These are phyloP conservation scores for Schizosaccharomyces japonicus DNA, from an alignment of 805 yeast genomes.

Conservation along the genomic window DNA sequence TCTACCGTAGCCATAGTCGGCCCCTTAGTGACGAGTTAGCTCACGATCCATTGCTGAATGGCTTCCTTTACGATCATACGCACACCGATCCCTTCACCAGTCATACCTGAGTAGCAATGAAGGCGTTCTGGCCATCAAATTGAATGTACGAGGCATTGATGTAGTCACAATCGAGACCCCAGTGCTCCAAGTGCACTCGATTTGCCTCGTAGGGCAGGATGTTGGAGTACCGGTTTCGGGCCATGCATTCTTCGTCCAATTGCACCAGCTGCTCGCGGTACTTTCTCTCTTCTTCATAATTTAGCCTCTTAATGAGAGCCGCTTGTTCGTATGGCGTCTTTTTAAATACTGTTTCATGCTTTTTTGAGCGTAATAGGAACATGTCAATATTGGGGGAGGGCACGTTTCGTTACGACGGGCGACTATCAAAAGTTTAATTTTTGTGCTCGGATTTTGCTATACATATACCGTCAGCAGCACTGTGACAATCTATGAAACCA, in stretches of 20 bases:
- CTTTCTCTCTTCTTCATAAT: not conserved
- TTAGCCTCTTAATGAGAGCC: not conserved
- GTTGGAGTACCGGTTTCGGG: slow-evolving; percentile 69
- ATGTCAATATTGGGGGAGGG: no score
- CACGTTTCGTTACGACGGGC: no score
- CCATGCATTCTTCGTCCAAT: slow-evolving; percentile 4
- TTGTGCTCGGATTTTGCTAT: no score
- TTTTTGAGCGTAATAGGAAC: no score
- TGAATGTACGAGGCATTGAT: not conserved
- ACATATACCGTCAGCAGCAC: no score
- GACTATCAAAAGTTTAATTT: no score
- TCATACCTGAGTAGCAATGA: not conserved
- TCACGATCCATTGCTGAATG: no score
- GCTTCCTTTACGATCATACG: slow-evolving; percentile 7
- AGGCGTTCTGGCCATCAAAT: not conserved
- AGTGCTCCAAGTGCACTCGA: slow-evolving; percentile 33
- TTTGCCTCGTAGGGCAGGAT: slow-evolving; percentile 72
- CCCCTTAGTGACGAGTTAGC: slow-evolving; percentile 79
- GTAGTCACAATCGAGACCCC: not conserved
- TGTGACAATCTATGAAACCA: no score
- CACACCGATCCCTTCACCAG: not conserved
- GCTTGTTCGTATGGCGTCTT: not conserved
- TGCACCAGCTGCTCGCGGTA: not conserved
- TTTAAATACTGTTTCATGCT: no score
- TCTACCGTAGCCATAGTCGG: slow-evolving; percentile 57